Base-by-base conservation (phyloP, 371 early-diverging fungal species). In the Mortierella sp. region DNA sequence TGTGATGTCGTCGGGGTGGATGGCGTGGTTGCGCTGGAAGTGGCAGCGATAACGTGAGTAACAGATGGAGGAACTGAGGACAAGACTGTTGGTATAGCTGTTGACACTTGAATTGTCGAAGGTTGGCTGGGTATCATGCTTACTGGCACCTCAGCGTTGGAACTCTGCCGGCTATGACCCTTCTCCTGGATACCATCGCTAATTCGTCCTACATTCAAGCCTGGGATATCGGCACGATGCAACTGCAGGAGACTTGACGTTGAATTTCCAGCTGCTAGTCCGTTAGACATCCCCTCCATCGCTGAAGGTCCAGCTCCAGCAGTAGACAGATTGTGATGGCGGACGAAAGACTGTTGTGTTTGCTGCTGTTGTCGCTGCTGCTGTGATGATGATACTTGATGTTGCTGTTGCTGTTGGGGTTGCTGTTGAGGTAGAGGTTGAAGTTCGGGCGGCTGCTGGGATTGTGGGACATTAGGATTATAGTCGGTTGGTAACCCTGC, bases 161-260 rank as follows among this genome's bases (percentile, higher is more conserved):
- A 60, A 21, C 55, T 49, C 58, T 72, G 61, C n/a, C 66, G 61
- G 46, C 71, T 65, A 50, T 73, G 73, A 6, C 57, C 58, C 19
- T 48, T 63, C 28, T 48, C 49, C 26, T 45, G 51, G 14, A 41
- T 26, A 39, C 26, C 54, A 27, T 49, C 54, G 10, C 49, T 26
- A 14, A 10, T 19, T 42, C 51, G 30, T 21, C 49, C 56, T 13
- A 45, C 45, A 12, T 24, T 39, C 21, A 55, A 30, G 18, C 52
- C 59, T 8, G 19, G 46, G 12, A 38, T 59, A 14, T 70, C 70
- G 0, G 54, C 47, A 16, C 71, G 53, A 34, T 71, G 71, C 24
- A 71, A 26, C 51, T 71, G 71, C 55, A 71, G 34, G 3, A 71
- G 38, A 1, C 61, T 61, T 1, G 71, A 65, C 0, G 67, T 57